A percentile compares a stretch with the other conserved stretches of the same genome.
Evolutionary conservation across 352 stramenopile genomes (phyloP).

Genomic region (Phytophthora sansomeana): DNA sequence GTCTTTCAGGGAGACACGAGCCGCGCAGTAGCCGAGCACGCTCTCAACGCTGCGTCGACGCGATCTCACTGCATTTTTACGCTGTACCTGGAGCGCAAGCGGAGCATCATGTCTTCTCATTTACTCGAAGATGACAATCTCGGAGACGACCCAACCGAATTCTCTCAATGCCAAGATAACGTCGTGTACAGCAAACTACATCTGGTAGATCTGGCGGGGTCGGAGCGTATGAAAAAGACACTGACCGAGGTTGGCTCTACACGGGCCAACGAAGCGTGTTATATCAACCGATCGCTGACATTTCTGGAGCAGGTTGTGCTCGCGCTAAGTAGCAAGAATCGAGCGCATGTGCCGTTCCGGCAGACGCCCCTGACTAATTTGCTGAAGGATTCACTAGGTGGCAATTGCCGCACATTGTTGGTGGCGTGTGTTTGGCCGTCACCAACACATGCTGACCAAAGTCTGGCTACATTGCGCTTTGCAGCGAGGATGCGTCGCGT

Average conservation of each 20-base stretch:
- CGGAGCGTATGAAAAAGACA: constrained; percentile 93
- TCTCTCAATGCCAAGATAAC: constrained; percentile 5
- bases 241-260: constrained; percentile 45
- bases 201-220: constrained; percentile 92
- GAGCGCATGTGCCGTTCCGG: constrained; percentile 92
- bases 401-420: constrained; percentile 84
- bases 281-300: constrained; percentile 74
- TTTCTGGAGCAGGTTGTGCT: constrained; percentile 91
- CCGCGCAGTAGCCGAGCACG: constrained; percentile 82
- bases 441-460: constrained; percentile 79
- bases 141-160: constrained; percentile 1
- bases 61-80: constrained; percentile 87
- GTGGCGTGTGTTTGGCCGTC: constrained; percentile 90
- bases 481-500: constrained; percentile 88
- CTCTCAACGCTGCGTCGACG: constrained; percentile 79
- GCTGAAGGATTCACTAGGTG: constrained; percentile 88
- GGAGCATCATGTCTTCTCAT: constrained; percentile 35
- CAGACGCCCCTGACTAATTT: constrained; percentile 94
- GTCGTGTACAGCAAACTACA: constrained; percentile 90
- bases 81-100: constrained; percentile 70
- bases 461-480: constrained; percentile 91
- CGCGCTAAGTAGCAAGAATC: constrained; percentile 89
- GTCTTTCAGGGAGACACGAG: constrained; percentile 85
- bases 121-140: constrained; percentile 22
- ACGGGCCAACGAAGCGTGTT: constrained; percentile 55